Conservation (phyloP, 192 early-diverging fungal species). For the Coemansia sp. region DNA sequence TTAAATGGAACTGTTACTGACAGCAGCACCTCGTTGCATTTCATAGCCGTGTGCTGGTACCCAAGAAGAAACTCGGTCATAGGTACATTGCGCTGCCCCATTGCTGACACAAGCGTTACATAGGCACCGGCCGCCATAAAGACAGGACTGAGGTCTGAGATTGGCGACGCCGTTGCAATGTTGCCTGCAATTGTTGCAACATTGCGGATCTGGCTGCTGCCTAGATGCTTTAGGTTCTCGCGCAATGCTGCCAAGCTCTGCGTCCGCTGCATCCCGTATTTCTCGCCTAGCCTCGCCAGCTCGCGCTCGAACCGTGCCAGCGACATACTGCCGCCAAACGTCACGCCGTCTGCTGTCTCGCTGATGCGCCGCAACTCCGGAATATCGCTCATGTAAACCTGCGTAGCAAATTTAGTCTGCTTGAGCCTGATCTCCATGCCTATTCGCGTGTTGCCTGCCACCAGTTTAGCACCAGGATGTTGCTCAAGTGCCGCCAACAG, state of each 20-base stretch:
- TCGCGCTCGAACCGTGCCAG: constrained; percentile 53
- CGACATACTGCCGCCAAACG: constrained; percentile 66
- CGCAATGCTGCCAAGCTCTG: constrained; percentile 64
- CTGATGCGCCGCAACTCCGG: constrained; percentile 58
- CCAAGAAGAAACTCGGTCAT: constrained; percentile 74
- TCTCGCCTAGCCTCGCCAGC: constrained; percentile 6
- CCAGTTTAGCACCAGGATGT: constrained; percentile 68
- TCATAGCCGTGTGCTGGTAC: constrained; percentile 72
- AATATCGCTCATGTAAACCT: constrained; percentile 66
- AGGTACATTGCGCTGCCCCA: constrained; percentile 50
- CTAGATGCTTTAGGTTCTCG: constrained; percentile 74
- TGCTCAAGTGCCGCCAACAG: constrained; percentile 53
- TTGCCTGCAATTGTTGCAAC: constrained; percentile 83
- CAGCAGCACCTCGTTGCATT: constrained; percentile 60
- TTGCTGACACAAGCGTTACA: constrained; percentile 45
- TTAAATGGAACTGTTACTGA: constrained; percentile 67
- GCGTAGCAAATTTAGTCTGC: constrained; percentile 57
- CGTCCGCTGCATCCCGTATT: constrained; percentile 36
- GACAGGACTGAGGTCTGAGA: constrained; percentile 85
- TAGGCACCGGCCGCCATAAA: constrained; percentile 63
- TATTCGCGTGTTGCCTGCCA: constrained; percentile 79
- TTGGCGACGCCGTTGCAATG: constrained; percentile 82
- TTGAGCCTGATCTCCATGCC: constrained; percentile 80
- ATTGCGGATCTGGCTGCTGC: constrained; percentile 81
- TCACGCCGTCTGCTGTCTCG: constrained; percentile 30